Base-by-base conservation (phyloP, 495 filamentous ascomycete genomes). In the Arthonia radiata region DNA sequence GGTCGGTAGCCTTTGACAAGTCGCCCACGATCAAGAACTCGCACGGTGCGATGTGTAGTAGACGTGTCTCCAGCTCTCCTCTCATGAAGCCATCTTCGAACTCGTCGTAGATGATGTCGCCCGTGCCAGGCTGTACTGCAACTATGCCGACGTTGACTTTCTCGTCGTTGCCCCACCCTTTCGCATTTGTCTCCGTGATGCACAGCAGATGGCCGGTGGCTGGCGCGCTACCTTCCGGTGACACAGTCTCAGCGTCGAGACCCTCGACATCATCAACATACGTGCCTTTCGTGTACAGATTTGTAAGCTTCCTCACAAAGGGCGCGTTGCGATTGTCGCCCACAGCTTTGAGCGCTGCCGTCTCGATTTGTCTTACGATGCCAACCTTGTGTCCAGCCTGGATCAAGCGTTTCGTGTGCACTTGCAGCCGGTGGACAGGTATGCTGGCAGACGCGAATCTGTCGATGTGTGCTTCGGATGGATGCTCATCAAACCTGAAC, bases 71-170 rank as follows among this genome's bases (percentile, higher is more conserved):
- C 25, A 94, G 76, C 41, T 99, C 86, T 31, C 75, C 79, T 23
- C 86, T 61, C 89, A 94, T 99, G 49, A 94, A 99, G 2, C 89
- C 80, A 39, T 99, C 86, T 37, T 93, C 79, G 36, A 99, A 99
- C 23, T 76, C 69, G 42, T 99, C 86, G 36, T 93, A 86, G 30
- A 94, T 78, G 31, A 99, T 75, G 40, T 94, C 86, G 24, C 86
- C 86, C 0, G 89, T 94, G 0, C 77, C 73, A 13, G 86, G 86
- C 36, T 99, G 86, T 1, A 99, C 86, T 14, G 89, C 86, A 7
- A 99, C 60, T 31, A 99, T 67, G 1, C 89, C 86, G 6, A 94
- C 68, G 31, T 89, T 67, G 2, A 92, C 82, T 36, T 74, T 90
- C 45, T 99, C 86, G 43, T 93, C 86, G 13, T 75, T 79, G 6